These are phyloP conservation scores for Eucalyptus tenuipes DNA, from an alignment of 345 rosid genomes.

Conservation along the genomic window DNA sequence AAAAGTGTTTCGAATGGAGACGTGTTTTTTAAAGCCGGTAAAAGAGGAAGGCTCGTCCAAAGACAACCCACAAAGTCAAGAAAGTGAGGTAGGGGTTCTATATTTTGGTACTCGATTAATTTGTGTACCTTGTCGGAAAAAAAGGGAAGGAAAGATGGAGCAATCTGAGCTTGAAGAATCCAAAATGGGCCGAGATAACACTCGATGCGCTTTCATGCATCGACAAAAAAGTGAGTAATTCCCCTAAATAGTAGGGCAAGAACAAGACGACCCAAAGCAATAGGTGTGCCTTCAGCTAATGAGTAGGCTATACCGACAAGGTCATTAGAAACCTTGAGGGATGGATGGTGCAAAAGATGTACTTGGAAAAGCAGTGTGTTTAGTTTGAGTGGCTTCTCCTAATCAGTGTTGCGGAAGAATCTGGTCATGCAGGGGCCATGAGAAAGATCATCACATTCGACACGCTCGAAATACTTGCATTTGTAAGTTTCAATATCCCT, in stretches of 20 bases:
- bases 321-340: not conserved
- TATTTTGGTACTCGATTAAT: not conserved
- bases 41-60: not conserved
- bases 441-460: no score
- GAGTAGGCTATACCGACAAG: not conserved
- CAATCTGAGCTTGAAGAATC: not conserved
- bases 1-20: not conserved
- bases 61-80: not conserved
- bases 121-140: not conserved
- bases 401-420: not conserved
- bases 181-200: not conserved
- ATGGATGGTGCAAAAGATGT: not conserved
- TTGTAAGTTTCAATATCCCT: not conserved
- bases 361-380: not conserved
- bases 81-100: not conserved
- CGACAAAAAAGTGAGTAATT: not conserved
- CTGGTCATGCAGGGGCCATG: no score
- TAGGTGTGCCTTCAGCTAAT: not conserved
- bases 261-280: not conserved
- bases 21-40: not conserved
- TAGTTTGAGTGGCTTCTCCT: not conserved
- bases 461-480: not conserved
- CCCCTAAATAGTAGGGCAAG: not conserved
- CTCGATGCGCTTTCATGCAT: not conserved
- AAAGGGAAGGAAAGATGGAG: not conserved